Conservation (phyloP, 2,329 filamentous ascomycete species). For the Ceratocystiopsis brevicomis region DNA sequence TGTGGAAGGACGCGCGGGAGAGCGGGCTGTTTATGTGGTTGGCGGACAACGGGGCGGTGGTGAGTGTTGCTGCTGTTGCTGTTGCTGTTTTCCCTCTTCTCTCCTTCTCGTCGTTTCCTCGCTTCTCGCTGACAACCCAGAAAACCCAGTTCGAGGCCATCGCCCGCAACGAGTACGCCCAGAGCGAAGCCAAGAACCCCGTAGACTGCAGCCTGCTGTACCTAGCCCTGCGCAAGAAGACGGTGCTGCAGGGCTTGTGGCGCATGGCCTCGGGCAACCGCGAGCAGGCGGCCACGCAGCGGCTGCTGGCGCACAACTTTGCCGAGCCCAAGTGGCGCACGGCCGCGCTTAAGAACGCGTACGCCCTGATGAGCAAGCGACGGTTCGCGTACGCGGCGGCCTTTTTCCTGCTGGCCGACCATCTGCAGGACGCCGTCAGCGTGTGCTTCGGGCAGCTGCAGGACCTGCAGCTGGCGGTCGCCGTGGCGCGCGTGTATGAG, state of each 20-base stretch:
- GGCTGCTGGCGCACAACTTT: slow-evolving; percentile 80
- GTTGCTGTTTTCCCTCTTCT: slow-evolving; percentile 7
- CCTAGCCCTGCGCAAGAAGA: slow-evolving; percentile 76
- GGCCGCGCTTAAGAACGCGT: slow-evolving; percentile 85
- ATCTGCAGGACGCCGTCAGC: slow-evolving; percentile 66
- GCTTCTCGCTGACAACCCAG: too few relatives aligned
- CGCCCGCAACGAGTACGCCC: slow-evolving; percentile 83
- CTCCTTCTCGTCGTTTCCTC: neutral
- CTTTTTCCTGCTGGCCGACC: slow-evolving; percentile 83
- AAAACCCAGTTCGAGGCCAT: slow-evolving; percentile 71
- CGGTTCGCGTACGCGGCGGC: slow-evolving; percentile 86
- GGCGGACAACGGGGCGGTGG: slow-evolving; percentile 54
- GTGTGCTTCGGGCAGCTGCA: slow-evolving; percentile 74
- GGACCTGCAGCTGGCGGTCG: slow-evolving; percentile 77
- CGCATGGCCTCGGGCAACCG: slow-evolving; percentile 79
- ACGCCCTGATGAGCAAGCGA: slow-evolving; percentile 77
- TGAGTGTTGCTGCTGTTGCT: slow-evolving; percentile 22
- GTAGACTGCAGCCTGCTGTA: slow-evolving; percentile 86
- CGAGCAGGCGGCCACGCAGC: slow-evolving; percentile 66
- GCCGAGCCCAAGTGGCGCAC: slow-evolving; percentile 71
- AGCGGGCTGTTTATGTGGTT: slow-evolving; percentile 94
- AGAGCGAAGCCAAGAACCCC: slow-evolving; percentile 70
- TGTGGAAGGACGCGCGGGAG: slow-evolving; percentile 72
- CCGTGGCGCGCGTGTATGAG: slow-evolving; percentile 73
- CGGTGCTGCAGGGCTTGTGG: slow-evolving; percentile 80